Evolutionary conservation across 139 green algal genomes (phyloP).

Genomic region (Gonium pectorale): DNA sequence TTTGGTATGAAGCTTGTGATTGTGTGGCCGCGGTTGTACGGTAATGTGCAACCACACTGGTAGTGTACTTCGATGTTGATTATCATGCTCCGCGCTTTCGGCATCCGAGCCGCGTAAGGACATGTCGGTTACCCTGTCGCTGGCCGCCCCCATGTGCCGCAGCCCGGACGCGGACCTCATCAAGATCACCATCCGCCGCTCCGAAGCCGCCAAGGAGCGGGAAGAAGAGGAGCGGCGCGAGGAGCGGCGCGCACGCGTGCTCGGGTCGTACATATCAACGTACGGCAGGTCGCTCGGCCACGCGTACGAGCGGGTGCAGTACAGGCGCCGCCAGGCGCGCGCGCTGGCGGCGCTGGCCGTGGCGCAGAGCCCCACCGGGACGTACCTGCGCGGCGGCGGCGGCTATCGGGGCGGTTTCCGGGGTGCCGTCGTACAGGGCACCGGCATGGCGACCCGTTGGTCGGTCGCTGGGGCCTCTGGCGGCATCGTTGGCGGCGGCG

Average conservation of each 20-base stretch:
- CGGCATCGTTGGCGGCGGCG: neutral
- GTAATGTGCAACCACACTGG: too few relatives aligned
- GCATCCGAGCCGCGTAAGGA: neutral
- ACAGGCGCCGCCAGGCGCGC: slow-evolving; percentile 16
- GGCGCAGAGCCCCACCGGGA: neutral
- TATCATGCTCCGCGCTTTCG: too few relatives aligned
- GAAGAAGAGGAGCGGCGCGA: neutral
- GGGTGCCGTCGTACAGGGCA: neutral
- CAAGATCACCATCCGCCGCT: slow-evolving; percentile 25
- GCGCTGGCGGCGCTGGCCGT: neutral
- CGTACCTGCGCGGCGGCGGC: neutral
- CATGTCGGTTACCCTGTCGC: neutral
- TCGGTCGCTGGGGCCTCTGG: neutral
- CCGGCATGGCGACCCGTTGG: neutral
- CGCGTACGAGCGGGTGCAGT: slow-evolving; percentile 2
- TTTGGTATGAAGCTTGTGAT: too few relatives aligned
- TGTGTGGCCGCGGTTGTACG: too few relatives aligned
- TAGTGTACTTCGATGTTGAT: too few relatives aligned
- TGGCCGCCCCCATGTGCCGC: neutral
- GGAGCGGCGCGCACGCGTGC: neutral
- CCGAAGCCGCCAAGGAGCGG: slow-evolving; percentile 20
- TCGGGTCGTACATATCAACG: neutral
- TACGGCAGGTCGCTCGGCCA: neutral
- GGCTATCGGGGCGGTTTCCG: neutral
- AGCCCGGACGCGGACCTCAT: slow-evolving; percentile 7